Evolutionary conservation across 2,329 filamentous ascomycete genomes (phyloP).

Genomic region (Phyllosticta ampelicida): DNA sequence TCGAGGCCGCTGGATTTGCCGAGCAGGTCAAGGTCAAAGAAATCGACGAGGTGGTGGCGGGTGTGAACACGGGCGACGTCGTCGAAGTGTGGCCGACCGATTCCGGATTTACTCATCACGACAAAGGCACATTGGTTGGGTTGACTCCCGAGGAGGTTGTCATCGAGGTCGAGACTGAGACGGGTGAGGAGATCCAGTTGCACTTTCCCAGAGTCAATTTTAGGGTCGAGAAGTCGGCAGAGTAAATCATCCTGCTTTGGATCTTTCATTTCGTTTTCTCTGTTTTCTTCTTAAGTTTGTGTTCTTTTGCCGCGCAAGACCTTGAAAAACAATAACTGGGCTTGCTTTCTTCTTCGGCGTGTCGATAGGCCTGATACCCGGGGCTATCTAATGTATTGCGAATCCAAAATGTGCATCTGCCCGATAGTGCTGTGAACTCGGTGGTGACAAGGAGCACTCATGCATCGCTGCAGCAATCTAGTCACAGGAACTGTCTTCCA

Average conservation of each 20-base stretch:
- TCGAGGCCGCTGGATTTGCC: slow-evolving; percentile 21
- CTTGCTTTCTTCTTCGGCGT: neutral
- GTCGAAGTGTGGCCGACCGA: slow-evolving; percentile 35
- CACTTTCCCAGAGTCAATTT: slow-evolving; percentile 18
- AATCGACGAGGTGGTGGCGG: slow-evolving; percentile 36
- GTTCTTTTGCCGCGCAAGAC: neutral
- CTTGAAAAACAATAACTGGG: neutral
- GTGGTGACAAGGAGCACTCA: too few species aligned
- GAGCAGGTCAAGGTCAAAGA: slow-evolving; percentile 34
- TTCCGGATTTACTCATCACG: slow-evolving; percentile 20
- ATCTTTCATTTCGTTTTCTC: neutral
- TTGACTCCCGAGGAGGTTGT: slow-evolving; percentile 19
- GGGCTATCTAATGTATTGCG: neutral
- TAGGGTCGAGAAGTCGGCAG: slow-evolving; percentile 13
- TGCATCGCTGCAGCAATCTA: too few species aligned
- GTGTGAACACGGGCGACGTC: slow-evolving; percentile 41
- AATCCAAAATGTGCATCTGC: neutral
- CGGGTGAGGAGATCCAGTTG: slow-evolving; percentile 13
- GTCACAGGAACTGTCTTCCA: too few species aligned
- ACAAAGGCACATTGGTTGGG: slow-evolving; percentile 18
- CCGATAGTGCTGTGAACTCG: too few species aligned
- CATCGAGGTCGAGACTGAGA: slow-evolving; percentile 13
- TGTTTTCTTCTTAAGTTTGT: neutral
- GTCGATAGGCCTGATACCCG: neutral
- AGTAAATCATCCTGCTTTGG: neutral